Percentiles rank a stretch among this genome's conserved stretches.
Evolutionary conservation across 371 early-diverging fungal species (phyloP).

Genomic region (Mucor plumbeus): DNA sequence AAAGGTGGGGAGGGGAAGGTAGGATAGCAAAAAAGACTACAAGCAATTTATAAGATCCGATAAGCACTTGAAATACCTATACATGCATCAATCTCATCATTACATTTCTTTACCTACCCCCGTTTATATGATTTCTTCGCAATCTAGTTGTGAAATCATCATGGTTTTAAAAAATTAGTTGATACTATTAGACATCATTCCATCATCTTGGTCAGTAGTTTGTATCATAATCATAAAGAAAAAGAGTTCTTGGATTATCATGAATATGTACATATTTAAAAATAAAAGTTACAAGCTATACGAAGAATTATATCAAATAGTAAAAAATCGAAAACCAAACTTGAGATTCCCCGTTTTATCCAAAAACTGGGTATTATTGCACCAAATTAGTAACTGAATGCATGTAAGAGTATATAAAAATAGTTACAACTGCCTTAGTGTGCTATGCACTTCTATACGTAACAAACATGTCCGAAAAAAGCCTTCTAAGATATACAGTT

Average conservation of each 20-base stretch:
- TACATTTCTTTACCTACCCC: neutral
- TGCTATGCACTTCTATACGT: neutral
- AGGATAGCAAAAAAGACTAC: constrained; percentile 3
- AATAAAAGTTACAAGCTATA: too few relatives aligned
- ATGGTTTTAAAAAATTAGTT: neutral
- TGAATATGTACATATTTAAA: too few relatives aligned
- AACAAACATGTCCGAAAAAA: neutral
- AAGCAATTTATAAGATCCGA: neutral
- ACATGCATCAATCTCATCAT: neutral
- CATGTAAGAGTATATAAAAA: neutral
- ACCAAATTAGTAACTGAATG: neutral
- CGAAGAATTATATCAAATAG: too few relatives aligned
- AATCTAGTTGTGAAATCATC: neutral
- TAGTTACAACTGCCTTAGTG: neutral
- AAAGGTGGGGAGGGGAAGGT: neutral
- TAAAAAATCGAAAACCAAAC: too few relatives aligned
- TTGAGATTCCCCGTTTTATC: neutral
- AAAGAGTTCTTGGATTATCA: too few relatives aligned
- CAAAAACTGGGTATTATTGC: neutral
- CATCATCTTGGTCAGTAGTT: neutral
- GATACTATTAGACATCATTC: neutral
- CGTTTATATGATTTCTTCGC: too few relatives aligned
- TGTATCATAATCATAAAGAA: neutral
- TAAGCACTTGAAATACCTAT: neutral
- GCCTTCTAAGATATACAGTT: too few relatives aligned